phyloP scores from a whole-genome alignment of 495 filamentous ascomycete genomes.

The Penicillium longicatenatum region DNA sequence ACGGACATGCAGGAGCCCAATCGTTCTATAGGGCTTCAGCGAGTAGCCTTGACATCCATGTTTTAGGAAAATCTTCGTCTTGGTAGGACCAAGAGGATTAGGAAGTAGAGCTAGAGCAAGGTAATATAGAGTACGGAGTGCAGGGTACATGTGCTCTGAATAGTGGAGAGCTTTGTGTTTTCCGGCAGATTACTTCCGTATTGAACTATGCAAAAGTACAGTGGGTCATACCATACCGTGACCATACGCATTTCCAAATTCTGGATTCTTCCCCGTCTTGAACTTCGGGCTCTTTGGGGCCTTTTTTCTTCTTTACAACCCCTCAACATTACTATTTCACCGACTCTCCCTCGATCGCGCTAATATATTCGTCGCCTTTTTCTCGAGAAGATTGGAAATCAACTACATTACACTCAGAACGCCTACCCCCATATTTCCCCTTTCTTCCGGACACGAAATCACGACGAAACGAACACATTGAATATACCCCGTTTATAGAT shows the following conservation, averaged over 20 bases:
- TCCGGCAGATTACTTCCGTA: conserved; percentile 1
- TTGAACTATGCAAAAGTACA: not conserved
- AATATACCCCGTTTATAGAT: conserved; percentile 1
- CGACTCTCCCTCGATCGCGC: not conserved
- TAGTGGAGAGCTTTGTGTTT: not conserved
- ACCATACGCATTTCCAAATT: conserved; percentile 16
- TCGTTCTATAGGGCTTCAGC: conserved; percentile 1
- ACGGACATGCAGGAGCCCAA: conserved; percentile 4
- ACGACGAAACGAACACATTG: conserved; percentile 34
- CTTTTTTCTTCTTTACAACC: conserved; percentile 3
- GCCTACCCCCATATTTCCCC: not conserved
- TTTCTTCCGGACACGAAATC: conserved; percentile 20
- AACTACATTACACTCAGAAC: not conserved
- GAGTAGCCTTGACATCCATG: conserved; percentile 17
- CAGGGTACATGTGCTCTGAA: not conserved
- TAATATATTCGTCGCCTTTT: not conserved
- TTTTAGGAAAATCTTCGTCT: not conserved
- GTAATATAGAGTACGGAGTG: not conserved
- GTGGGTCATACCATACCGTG: conserved; percentile 17
- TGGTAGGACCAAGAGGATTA: not conserved
- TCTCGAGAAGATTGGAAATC: not conserved
- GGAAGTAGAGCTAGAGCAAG: not conserved
- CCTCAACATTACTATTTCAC: not conserved
- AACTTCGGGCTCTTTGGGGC: not conserved
- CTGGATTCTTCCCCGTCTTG: conserved; percentile 8